Evolutionary conservation across 169 alveolate genomes (phyloP), one percentile per base, ranked within the genome.

Genomic region (Plasmodium yoelii): DNA sequence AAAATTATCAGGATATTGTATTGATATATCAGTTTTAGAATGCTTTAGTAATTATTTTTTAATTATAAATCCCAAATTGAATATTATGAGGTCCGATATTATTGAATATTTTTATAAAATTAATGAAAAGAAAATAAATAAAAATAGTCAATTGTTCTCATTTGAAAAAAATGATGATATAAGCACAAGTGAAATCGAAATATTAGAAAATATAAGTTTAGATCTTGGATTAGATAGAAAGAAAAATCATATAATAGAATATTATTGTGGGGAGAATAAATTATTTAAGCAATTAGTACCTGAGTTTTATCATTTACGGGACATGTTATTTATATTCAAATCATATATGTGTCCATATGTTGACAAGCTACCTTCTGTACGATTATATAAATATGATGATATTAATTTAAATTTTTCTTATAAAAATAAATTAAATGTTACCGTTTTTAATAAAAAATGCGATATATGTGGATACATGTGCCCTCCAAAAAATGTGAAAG

Each of bases 401-500:
- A 87, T 87, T 1, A 77, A 92, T 67, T 56, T 71, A 8, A 46
- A 51, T 10, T 75, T 87, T 75, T 18, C 47, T 46, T 86, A 86
- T 46, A 86, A 86, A 64, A 86, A 86, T 73, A 86, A 86, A 42
- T 59, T 86, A 47, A 24, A 46, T 59, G 75, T 86, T 18, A 70
- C 46, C n/a, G 87, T 86, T 39, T 86, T 56, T 86, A 86, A 70
- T 59, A 63, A 28, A 46, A 63, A 86, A 28, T 69, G 69, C 47
- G 91, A 86, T 19, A 86, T 86, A 59, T 86, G 91, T 82, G 80
- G 90, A 8, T 87, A 68, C 51, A 60, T 71, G 71, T 82, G 89
- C 4, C 70, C 93, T 15, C 90, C 88, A 1, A 69, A 68, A 67
- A 95, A 94, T 77, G 59, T 94, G 19, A 86, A 72, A 64, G 44